Conservation (phyloP, 441 rosid species). For the Manihot esculenta region DNA sequence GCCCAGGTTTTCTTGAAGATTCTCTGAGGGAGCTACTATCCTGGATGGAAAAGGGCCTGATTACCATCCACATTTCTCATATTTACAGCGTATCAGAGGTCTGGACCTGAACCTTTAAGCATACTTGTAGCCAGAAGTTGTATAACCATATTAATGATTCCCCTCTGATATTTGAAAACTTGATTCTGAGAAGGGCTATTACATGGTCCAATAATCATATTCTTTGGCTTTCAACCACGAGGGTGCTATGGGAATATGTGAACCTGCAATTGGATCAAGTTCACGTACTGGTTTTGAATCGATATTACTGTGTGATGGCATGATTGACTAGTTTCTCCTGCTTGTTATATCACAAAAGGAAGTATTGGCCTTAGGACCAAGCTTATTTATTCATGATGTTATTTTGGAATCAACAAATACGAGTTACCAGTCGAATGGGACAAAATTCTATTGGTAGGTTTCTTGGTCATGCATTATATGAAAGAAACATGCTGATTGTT, state of each 20-base stretch:
- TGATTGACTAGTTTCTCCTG: neutral
- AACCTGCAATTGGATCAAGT: neutral
- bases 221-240: neutral
- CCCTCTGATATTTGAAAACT: neutral
- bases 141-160: neutral
- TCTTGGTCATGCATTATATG: neutral
- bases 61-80: slow-evolving; percentile 73
- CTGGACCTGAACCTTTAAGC: slow-evolving; percentile 11
- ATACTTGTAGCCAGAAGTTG: neutral
- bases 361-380: neutral
- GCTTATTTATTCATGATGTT: neutral
- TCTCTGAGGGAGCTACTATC: slow-evolving; percentile 73
- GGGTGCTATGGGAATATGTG: neutral
- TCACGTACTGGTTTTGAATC: neutral
- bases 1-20: slow-evolving; percentile 60
- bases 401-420: neutral
- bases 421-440: neutral
- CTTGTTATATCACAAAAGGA: neutral
- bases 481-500: neutral
- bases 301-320: neutral
- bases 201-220: neutral
- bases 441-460: neutral
- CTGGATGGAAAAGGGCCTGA: slow-evolving; percentile 69
- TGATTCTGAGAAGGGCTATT: neutral
- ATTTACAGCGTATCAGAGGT: slow-evolving; percentile 71